These are phyloP conservation scores for Xylariaceae sp. DNA, from an alignment of 2,329 filamentous ascomycete genomes.

Conservation along the genomic window DNA sequence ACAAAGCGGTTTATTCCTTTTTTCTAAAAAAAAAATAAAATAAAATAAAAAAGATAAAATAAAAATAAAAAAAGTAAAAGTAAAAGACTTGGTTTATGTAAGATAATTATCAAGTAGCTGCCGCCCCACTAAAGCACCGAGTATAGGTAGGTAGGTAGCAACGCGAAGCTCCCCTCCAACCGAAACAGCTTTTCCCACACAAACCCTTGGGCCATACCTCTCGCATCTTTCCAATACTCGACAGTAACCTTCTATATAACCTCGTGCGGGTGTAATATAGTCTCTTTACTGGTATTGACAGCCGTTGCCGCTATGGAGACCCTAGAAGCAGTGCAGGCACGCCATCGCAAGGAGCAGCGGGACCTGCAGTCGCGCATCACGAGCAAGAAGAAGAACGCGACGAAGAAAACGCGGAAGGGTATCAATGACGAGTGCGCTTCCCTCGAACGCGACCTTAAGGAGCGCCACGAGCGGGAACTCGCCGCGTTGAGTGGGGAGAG, in stretches of 20 bases:
- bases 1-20: too few relatives aligned
- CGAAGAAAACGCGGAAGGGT: constrained; percentile 76
- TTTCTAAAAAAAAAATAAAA: too few relatives aligned
- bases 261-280: neutral
- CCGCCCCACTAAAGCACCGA: too few relatives aligned
- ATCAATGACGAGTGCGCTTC: constrained; percentile 72
- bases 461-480: constrained; percentile 62
- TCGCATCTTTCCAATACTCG: too few relatives aligned
- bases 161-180: too few relatives aligned
- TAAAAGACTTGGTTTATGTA: too few relatives aligned
- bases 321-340: constrained; percentile 72
- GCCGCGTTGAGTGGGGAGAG: constrained; percentile 37
- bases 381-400: constrained; percentile 94
- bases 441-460: constrained; percentile 62
- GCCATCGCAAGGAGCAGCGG: constrained; percentile 82
- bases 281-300: neutral
- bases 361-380: constrained; percentile 83
- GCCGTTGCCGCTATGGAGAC: constrained; percentile 37
- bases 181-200: neutral
- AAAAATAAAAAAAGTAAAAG: too few relatives aligned
- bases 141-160: too few relatives aligned
- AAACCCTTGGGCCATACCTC: neutral
- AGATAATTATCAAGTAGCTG: too few relatives aligned
- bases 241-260: too few relatives aligned
- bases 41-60: too few relatives aligned